Conservation (phyloP, 768 basidiomycete genomes). For the Xanthoconium purpureum region DNA sequence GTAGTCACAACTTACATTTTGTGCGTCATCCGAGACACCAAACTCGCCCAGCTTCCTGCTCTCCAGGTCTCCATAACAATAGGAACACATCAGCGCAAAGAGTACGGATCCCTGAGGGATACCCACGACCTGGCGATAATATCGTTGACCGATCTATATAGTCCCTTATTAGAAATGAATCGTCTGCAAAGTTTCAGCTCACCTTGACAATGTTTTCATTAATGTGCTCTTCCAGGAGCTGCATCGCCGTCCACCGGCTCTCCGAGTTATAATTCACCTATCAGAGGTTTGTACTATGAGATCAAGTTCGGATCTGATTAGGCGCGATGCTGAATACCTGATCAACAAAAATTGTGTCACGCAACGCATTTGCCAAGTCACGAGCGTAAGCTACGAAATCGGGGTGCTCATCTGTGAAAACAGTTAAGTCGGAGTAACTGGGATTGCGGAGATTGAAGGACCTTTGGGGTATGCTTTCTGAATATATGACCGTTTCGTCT, state of each 20-base stretch:
- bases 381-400: slow-evolving; percentile 72
- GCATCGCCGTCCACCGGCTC: slow-evolving; percentile 56
- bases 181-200: not conserved
- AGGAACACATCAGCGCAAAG: slow-evolving; percentile 89
- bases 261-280: slow-evolving; percentile 55
- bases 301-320: not conserved
- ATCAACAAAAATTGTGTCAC: slow-evolving; percentile 83
- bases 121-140: slow-evolving; percentile 84
- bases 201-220: slow-evolving; percentile 91
- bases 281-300: not conserved
- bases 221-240: slow-evolving; percentile 85
- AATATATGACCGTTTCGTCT: slow-evolving; percentile 52
- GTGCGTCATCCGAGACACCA: slow-evolving; percentile 50
- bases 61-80: slow-evolving; percentile 94
- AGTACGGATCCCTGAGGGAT: slow-evolving; percentile 98
- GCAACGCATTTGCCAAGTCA: slow-evolving; percentile 60
- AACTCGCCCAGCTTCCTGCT: slow-evolving; percentile 38
- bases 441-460: slow-evolving; percentile 21
- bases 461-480: slow-evolving; percentile 69
- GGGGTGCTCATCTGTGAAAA: slow-evolving; percentile 61
- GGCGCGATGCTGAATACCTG: slow-evolving; percentile 44
- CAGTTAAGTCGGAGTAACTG: not conserved
- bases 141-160: slow-evolving; percentile 69
- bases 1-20: slow-evolving; percentile 51
- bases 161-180: not conserved